phyloP scores from a whole-genome alignment of 2,329 filamentous ascomycete species.

The Celoporthe dispersa region DNA sequence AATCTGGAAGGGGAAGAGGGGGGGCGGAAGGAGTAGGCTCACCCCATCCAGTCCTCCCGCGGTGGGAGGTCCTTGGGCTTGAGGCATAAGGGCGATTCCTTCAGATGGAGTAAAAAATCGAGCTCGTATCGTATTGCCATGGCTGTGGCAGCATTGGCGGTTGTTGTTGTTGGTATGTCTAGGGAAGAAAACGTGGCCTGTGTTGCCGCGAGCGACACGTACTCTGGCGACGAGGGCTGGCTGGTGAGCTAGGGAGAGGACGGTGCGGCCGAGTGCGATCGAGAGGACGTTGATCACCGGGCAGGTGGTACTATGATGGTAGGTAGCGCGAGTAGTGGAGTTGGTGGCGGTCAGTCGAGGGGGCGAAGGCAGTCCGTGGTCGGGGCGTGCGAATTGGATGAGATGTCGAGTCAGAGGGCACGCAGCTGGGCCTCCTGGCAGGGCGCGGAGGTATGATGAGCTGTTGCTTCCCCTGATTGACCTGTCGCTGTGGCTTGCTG shows the following conservation, averaged over 20 bases:
- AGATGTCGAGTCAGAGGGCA: neutral
- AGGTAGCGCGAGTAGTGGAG: slow-evolving; percentile 20
- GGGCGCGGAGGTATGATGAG: neutral
- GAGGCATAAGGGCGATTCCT: slow-evolving; percentile 79
- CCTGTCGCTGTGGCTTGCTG: slow-evolving; percentile 2
- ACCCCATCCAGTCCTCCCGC: slow-evolving; percentile 97
- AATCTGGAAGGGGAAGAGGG: neutral
- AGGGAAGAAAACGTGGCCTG: slow-evolving; percentile 6
- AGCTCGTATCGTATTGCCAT: slow-evolving; percentile 72
- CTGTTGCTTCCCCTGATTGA: neutral
- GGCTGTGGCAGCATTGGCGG: slow-evolving; percentile 21
- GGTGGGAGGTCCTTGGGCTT: slow-evolving; percentile 82
- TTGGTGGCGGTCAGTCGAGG: slow-evolving; percentile 19
- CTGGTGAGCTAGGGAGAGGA: slow-evolving; percentile 3
- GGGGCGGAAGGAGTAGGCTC: slow-evolving; percentile 45
- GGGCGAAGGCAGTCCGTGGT: slow-evolving; percentile 6
- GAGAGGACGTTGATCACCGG: slow-evolving; percentile 14
- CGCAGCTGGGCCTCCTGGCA: too few relatives aligned
- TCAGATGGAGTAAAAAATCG: slow-evolving; percentile 76
- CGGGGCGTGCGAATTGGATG: neutral
- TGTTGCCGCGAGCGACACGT: slow-evolving; percentile 13
- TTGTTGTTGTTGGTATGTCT: neutral
- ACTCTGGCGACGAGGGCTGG: neutral
- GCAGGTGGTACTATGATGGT: slow-evolving; percentile 4
- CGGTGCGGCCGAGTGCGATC: neutral